A percentile compares a stretch with the other conserved stretches of the same genome.
phyloP scores from a whole-genome alignment of 2,329 filamentous ascomycete species.

The Botrytis sinoallii region DNA sequence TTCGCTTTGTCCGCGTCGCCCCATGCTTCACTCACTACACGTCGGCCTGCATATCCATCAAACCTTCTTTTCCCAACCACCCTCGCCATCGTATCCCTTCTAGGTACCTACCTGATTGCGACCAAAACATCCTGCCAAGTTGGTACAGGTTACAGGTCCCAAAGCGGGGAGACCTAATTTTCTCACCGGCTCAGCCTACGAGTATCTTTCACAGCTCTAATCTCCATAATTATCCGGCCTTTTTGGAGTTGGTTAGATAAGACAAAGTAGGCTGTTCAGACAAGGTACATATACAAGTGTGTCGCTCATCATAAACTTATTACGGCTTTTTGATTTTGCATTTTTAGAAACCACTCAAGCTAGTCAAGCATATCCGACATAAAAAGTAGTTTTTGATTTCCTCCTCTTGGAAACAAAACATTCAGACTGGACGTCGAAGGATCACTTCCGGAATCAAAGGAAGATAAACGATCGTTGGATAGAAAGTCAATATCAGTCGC shows the following conservation, averaged over 20 bases:
- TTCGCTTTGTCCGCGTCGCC: constrained; percentile 3
- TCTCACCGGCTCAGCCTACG: not conserved
- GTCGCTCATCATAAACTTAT: not conserved
- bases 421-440: not conserved
- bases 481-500: constrained; percentile 18
- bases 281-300: constrained; percentile 2
- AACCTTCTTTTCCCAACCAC: not conserved
- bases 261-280: not conserved
- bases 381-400: constrained; percentile 11
- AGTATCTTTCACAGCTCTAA: not conserved
- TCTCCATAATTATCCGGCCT: constrained; percentile 2
- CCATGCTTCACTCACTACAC: not conserved
- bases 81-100: not conserved
- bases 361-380: constrained; percentile 12
- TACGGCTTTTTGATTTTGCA: not conserved
- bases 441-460: not conserved
- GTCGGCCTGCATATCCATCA: constrained; percentile 4
- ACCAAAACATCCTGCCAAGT: not conserved
- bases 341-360: not conserved
- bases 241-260: not conserved
- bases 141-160: not conserved
- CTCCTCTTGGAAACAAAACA: not conserved
- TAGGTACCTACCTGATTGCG: not conserved
- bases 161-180: not conserved
- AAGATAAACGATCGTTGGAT: not conserved